phyloP scores from a whole-genome alignment of 345 rosid species.

The Kandelia obovata region DNA sequence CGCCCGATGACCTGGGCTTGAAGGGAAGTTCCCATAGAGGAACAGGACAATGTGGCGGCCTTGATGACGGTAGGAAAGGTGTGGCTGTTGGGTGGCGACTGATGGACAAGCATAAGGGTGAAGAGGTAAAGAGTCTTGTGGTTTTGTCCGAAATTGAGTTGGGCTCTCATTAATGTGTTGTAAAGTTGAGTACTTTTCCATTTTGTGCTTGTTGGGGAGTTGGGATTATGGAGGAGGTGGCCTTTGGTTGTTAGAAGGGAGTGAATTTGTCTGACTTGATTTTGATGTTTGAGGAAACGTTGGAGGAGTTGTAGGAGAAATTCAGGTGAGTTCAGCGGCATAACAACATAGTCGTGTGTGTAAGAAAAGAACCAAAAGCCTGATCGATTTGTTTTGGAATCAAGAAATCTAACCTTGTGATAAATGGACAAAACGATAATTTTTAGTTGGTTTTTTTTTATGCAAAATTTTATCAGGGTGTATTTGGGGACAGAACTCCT shows the following conservation, averaged over 20 bases:
- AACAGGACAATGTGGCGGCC: constrained; percentile 29
- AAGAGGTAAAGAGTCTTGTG: constrained; percentile 42
- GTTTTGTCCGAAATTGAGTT: constrained; percentile 43
- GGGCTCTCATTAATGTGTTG: constrained; percentile 59
- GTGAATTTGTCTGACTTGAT: constrained; percentile 58
- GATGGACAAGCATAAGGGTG: constrained; percentile 53
- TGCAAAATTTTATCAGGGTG: too few species aligned
- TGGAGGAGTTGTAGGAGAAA: constrained; percentile 53
- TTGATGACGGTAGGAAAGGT: constrained; percentile 73
- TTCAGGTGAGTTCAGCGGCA: constrained; percentile 26
- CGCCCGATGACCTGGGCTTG: constrained; percentile 50
- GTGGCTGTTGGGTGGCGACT: constrained; percentile 40
- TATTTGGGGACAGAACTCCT: too few species aligned
- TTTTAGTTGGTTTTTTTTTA: too few species aligned
- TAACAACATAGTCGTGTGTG: not conserved
- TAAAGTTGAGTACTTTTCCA: constrained; percentile 43
- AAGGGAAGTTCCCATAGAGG: constrained; percentile 42
- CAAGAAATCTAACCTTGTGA: too few species aligned
- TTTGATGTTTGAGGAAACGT: constrained; percentile 31
- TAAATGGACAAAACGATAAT: too few species aligned
- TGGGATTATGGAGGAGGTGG: constrained; percentile 18
- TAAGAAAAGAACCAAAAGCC: too few species aligned
- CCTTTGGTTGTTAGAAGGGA: constrained; percentile 35
- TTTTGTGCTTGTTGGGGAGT: constrained; percentile 13
- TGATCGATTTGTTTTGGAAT: too few species aligned